Evolutionary conservation across 208 protist species (phyloP).

Genomic region (Leishmania gerbilli): DNA sequence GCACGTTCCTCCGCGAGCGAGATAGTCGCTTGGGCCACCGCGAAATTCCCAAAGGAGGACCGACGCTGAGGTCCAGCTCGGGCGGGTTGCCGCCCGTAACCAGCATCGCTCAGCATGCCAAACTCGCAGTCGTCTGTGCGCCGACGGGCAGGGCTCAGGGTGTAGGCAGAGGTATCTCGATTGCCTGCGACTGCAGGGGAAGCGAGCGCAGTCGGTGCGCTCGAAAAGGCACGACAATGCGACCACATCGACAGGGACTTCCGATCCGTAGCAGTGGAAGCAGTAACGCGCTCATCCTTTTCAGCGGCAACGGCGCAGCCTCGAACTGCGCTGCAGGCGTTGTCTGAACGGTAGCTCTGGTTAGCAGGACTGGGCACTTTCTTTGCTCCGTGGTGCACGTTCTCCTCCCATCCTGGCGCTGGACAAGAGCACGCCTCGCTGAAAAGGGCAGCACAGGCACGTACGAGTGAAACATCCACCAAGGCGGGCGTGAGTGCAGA

Average conservation of each 20-base stretch:
- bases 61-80: conserved; percentile 1
- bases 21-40: conserved; percentile 13
- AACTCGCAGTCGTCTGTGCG: conserved; percentile 5
- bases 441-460: conserved; percentile 7
- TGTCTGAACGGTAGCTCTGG: neutral
- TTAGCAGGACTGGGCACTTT: neutral
- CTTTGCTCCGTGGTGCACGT: neutral
- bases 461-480: conserved; percentile 20
- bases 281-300: neutral
- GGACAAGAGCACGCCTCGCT: neutral
- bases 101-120: neutral
- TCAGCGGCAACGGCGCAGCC: neutral
- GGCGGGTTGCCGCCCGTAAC: neutral
- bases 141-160: neutral
- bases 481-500: neutral
- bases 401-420: neutral
- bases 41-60: conserved; percentile 24
- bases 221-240: neutral
- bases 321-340: neutral
- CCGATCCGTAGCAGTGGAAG: neutral
- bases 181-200: neutral
- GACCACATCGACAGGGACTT: neutral
- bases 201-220: neutral
- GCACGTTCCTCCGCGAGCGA: conserved; percentile 19
- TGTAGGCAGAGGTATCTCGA: neutral